These are phyloP conservation scores for Tulasnella sp. DNA, from an alignment of 768 basidiomycete genomes.

Conservation along the genomic window DNA sequence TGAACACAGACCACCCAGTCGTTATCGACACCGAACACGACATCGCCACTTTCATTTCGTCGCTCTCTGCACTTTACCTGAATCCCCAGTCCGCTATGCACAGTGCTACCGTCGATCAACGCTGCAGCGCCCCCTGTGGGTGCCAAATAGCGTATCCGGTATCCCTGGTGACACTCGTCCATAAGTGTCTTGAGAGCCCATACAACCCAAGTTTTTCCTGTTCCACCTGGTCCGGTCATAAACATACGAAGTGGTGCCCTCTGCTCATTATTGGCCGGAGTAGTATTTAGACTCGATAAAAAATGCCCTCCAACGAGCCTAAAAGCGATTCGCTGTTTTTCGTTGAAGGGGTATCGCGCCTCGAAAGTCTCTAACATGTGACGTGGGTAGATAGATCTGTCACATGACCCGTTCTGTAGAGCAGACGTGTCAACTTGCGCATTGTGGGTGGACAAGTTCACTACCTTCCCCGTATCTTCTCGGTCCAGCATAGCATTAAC, in stretches of 20 bases:
- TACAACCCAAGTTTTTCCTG: conserved; percentile 34
- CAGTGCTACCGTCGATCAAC: conserved; percentile 31
- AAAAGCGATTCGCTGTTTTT: too few species aligned
- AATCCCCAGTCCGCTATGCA: conserved; percentile 28
- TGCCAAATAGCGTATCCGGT: conserved; percentile 24
- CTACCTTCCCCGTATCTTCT: too few species aligned
- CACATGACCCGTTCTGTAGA: too few species aligned
- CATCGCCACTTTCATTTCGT: conserved; percentile 12
- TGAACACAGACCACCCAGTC: conserved; percentile 18
- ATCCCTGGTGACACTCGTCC: conserved; percentile 21
- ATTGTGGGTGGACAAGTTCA: too few species aligned
- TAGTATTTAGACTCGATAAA: too few species aligned
- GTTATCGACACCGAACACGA: conserved; percentile 19
- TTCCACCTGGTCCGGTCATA: conserved; percentile 32
- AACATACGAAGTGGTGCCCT: conserved; percentile 25
- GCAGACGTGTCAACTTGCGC: too few species aligned
- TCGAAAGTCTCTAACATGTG: too few species aligned
- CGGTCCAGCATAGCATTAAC: too few species aligned
- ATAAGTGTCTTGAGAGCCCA: conserved; percentile 27
- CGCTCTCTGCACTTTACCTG: conserved; percentile 10
- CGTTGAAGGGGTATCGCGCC: too few species aligned
- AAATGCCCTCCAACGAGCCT: too few species aligned
- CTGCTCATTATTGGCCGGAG: background rate
- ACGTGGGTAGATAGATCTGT: too few species aligned
- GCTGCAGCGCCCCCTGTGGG: conserved; percentile 32